These are phyloP conservation scores for Mycena vulgaris DNA, from an alignment of 768 basidiomycete species.

Conservation along the genomic window DNA sequence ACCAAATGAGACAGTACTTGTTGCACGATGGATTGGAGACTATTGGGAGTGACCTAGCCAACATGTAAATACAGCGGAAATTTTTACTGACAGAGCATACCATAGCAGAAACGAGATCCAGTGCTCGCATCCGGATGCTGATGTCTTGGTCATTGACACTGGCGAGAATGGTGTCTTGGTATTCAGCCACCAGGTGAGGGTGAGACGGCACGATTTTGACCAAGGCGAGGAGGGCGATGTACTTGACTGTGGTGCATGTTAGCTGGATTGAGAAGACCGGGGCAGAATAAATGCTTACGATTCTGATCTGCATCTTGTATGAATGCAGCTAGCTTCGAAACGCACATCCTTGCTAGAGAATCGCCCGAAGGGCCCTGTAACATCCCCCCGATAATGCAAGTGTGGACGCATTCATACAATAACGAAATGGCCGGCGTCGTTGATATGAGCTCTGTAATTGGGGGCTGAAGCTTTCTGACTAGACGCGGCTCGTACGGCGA, in stretches of 20 bases:
- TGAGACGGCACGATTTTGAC: conserved; percentile 96
- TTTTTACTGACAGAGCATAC: conserved; percentile 58
- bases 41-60: conserved; percentile 84
- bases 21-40: conserved; percentile 91
- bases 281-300: conserved; percentile 66
- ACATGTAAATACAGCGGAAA: conserved; percentile 5
- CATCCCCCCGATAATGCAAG: conserved; percentile 98
- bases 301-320: conserved; percentile 96
- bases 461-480: conserved; percentile 94
- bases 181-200: conserved; percentile 89
- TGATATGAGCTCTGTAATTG: conserved; percentile 95
- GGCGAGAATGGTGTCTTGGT: conserved; percentile 91
- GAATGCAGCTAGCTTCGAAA: conserved; percentile 94
- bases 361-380: conserved; percentile 84
- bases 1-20: conserved; percentile 92
- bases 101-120: conserved; percentile 95
- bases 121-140: conserved; percentile 95
- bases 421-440: conserved; percentile 96
- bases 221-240: conserved; percentile 95
- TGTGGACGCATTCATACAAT: conserved; percentile 98
- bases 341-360: conserved; percentile 87
- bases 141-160: conserved; percentile 95
- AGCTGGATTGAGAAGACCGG: background rate
- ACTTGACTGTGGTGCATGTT: conserved; percentile 80
- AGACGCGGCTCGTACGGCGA: conserved; percentile 94